A percentile compares a stretch with the other conserved stretches of the same genome.
phyloP scores from a whole-genome alignment of 495 filamentous ascomycete genomes.

The Xanthoparmelia taractica region DNA sequence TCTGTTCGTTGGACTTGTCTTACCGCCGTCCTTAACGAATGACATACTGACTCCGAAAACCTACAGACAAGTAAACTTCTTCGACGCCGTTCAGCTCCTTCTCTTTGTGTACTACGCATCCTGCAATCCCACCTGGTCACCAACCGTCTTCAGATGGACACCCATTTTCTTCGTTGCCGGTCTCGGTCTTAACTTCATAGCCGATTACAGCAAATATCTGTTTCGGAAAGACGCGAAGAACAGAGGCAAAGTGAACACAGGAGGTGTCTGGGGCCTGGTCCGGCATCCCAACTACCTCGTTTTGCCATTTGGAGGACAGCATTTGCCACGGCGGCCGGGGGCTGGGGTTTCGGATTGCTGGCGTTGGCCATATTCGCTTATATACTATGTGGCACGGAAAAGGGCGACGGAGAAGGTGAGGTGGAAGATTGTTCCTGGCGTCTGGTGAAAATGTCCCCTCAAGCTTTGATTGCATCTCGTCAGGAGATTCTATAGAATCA shows the following conservation, averaged over 20 bases:
- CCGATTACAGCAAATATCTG: slow-evolving; percentile 14
- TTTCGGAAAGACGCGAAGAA: slow-evolving; percentile 7
- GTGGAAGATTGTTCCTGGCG: slow-evolving; percentile 13
- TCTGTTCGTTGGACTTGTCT: not conserved
- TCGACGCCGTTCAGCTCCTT: slow-evolving; percentile 4
- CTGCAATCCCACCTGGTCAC: slow-evolving; percentile 10
- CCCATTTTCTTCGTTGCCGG: slow-evolving; percentile 5
- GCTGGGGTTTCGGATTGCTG: slow-evolving; percentile 9
- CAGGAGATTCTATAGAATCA: not conserved
- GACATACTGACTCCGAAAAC: not conserved
- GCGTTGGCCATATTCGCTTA: slow-evolving; percentile 3
- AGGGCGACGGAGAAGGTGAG: slow-evolving; percentile 10
- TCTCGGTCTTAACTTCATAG: not conserved
- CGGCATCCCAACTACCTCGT: slow-evolving; percentile 11
- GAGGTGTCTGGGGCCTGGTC: slow-evolving; percentile 10
- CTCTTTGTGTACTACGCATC: slow-evolving; percentile 6
- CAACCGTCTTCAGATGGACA: slow-evolving; percentile 3
- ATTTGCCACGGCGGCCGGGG: slow-evolving; percentile 9
- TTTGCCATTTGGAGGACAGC: slow-evolving; percentile 14
- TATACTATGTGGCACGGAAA: slow-evolving; percentile 8
- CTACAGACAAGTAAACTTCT: slow-evolving; percentile 3
- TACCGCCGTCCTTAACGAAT: not conserved
- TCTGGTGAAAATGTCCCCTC: not conserved
- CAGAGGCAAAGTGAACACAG: slow-evolving; percentile 5
- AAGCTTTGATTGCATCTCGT: not conserved